These are phyloP conservation scores for Angophora floribunda DNA, from an alignment of 345 rosid genomes.

Conservation along the genomic window DNA sequence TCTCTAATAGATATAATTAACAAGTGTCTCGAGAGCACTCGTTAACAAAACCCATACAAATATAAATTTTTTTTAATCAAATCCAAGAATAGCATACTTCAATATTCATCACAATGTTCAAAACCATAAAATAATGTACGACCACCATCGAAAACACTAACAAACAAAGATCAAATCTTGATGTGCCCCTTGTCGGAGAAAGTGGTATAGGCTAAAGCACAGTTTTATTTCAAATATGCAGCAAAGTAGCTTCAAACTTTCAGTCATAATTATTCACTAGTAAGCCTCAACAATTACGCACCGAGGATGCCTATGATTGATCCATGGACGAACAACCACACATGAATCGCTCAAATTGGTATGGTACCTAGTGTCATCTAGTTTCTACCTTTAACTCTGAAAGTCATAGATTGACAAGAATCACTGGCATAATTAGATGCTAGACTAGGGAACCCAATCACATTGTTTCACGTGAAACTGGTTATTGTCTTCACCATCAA, in stretches of 20 bases:
- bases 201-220: neutral
- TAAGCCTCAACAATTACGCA: neutral
- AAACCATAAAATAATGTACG: neutral
- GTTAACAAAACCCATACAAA: neutral
- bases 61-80: neutral
- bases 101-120: neutral
- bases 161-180: neutral
- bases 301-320: neutral
- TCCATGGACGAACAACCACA: neutral
- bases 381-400: neutral
- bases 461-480: neutral
- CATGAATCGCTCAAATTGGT: neutral
- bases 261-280: neutral
- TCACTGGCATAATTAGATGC: neutral
- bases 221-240: neutral
- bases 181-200: neutral
- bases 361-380: neutral
- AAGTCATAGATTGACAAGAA: neutral
- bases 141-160: neutral
- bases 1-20: neutral
- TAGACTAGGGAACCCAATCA: neutral
- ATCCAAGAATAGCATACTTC: neutral
- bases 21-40: neutral
- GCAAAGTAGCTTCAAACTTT: neutral
- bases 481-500: neutral